Evolutionary conservation across 805 yeast species (phyloP).

Genomic region (Candida pseudoglaebosa): DNA sequence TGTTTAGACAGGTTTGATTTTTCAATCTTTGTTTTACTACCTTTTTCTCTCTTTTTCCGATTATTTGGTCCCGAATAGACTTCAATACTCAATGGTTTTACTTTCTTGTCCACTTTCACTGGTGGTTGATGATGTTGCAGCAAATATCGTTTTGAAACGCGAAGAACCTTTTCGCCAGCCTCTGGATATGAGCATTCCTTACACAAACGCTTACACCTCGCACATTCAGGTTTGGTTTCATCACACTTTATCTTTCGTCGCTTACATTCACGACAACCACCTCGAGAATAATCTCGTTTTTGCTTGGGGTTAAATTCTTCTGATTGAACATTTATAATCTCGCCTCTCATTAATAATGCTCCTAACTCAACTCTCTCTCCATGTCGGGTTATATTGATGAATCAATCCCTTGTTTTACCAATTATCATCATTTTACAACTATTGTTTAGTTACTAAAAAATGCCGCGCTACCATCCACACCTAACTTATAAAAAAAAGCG

Average conservation of each 20-base stretch:
- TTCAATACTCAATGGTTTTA: slow-evolving; percentile 12
- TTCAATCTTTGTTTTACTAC: background rate
- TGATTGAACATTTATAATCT: slow-evolving; percentile 3
- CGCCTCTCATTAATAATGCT: slow-evolving; percentile 1
- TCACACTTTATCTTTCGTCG: slow-evolving; percentile 43
- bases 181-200: slow-evolving; percentile 35
- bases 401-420: too few relatives aligned
- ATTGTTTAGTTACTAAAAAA: too few relatives aligned
- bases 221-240: slow-evolving; percentile 33
- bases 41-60: background rate
- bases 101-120: background rate
- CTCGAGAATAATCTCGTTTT: slow-evolving; percentile 26
- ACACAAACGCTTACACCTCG: slow-evolving; percentile 31
- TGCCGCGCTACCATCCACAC: too few relatives aligned
- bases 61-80: slow-evolving; percentile 11
- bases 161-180: slow-evolving; percentile 31
- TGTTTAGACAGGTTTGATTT: too few relatives aligned
- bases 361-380: too few relatives aligned
- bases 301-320: background rate
- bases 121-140: slow-evolving; percentile 4
- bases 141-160: slow-evolving; percentile 20
- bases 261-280: slow-evolving; percentile 40
- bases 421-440: too few relatives aligned
- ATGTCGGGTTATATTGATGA: too few relatives aligned
- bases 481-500: too few relatives aligned